Evolutionary conservation across 202 grass and related monocot genomes (phyloP), one percentile per base, ranked within the genome.

Genomic region (Musa balbisiana): DNA sequence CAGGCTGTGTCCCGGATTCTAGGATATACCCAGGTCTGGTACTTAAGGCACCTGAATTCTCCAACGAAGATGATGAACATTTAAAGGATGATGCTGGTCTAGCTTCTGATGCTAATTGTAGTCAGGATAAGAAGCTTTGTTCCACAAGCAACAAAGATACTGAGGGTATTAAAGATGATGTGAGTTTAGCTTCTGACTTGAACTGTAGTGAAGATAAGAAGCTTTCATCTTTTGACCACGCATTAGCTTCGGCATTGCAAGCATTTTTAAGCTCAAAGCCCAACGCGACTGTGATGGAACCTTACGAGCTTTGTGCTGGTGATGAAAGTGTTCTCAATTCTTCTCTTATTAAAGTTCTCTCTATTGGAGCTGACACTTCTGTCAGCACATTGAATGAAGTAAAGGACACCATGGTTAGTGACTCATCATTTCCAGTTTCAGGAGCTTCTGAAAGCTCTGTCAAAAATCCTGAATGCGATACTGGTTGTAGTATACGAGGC

Each of bases 211-310:
- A 81, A 81, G 77, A 53, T 64, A 91, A 86, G 82, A 67, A 69
- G 19, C 43, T 65, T 49, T 77, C 87, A 71, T 86, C 87, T 74
- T 84, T 99, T 20, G 86, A 94, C 73, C 83, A 82, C 29, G 89
- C 88, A 73, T 89, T 99, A 83, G 89, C 89, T 26, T 90, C 89
- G 62, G 87, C 89, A 71, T 80, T 99, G 85, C 87, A 88, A 51
- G 85, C 85, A 73, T 87, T 99, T 78, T 74, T 91, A 56, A 81
- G 17, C 24, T 90, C 85, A 54, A 84, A 77, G 67, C 79, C 77
- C 77, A 66, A 2, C 11, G 54, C 51, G 78, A 53, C 29, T 75
- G 74, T 15, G 54, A 53, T 78, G 52, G 65, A 55, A 20, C 69
- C 79, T 73, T 52, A 72, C 49, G 59, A 76, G 53, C 78, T 51